Conservation (phyloP, 768 basidiomycete species). For the Cystobasidium onofrii region DNA sequence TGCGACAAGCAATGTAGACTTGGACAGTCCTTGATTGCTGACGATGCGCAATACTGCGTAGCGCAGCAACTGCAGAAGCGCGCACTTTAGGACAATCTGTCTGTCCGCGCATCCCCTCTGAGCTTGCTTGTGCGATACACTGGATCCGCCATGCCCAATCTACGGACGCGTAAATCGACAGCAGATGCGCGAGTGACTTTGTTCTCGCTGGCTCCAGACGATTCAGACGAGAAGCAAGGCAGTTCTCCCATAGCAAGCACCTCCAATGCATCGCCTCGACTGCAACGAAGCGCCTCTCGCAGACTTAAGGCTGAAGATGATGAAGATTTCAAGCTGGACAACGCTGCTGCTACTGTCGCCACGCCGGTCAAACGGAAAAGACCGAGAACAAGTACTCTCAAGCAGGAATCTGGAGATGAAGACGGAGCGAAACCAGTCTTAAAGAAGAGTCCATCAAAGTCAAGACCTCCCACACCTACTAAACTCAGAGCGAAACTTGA, state of each 20-base stretch:
- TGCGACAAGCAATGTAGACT: too few relatives aligned
- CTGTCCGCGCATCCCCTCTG: too few relatives aligned
- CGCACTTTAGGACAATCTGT: too few relatives aligned
- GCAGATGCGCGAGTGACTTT: constrained; percentile 27
- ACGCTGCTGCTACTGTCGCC: background rate
- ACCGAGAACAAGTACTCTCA: constrained; percentile 8
- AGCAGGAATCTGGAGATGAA: constrained; percentile 10
- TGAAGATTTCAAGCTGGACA: background rate
- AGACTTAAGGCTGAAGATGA: background rate
- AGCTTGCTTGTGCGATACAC: background rate
- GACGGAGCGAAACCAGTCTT: background rate
- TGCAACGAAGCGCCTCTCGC: background rate
- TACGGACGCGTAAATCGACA: constrained; percentile 15
- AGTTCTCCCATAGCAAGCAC: background rate
- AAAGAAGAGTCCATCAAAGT: constrained; percentile 45
- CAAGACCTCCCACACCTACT: constrained; percentile 54
- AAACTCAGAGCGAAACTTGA: constrained; percentile 50
- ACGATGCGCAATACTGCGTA: too few relatives aligned
- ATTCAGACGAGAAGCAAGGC: background rate
- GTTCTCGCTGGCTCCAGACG: background rate
- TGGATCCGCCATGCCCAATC: constrained; percentile 9
- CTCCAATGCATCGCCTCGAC: background rate
- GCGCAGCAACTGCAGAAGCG: too few relatives aligned
- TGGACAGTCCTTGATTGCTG: too few relatives aligned
- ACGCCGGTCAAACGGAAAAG: constrained; percentile 12